Evolutionary conservation across 805 yeast species (phyloP).

Genomic region (Wickerhamomyces rabaulensis): DNA sequence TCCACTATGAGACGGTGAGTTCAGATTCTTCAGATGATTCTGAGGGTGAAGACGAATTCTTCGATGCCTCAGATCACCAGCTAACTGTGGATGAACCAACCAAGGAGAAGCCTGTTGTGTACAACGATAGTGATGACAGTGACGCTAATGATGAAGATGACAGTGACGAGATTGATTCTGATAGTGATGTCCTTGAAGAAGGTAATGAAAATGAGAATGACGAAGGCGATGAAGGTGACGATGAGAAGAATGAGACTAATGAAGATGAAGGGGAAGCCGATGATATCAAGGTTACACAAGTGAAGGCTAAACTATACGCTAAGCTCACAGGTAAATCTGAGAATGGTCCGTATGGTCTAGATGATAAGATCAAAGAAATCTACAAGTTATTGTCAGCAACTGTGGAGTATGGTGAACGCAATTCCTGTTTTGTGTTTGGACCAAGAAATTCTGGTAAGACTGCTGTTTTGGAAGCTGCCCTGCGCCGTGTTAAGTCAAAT

Average conservation of each 20-base stretch:
- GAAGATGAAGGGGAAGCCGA: slow-evolving; percentile 4
- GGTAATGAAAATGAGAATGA: background rate
- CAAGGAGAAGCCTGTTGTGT: background rate
- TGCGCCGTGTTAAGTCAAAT: slow-evolving; percentile 27
- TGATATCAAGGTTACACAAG: background rate
- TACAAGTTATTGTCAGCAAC: slow-evolving; percentile 58
- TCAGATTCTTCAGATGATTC: background rate
- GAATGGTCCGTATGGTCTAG: slow-evolving; percentile 30
- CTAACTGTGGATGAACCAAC: background rate
- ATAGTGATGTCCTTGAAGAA: background rate
- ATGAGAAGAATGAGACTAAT: background rate
- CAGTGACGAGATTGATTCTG: background rate
- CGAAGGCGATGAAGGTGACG: background rate
- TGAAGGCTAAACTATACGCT: slow-evolving; percentile 16
- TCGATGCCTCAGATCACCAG: slow-evolving; percentile 5
- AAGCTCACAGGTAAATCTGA: slow-evolving; percentile 23
- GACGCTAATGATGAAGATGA: background rate
- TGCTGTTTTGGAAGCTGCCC: slow-evolving; percentile 50
- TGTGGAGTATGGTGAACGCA: slow-evolving; percentile 64
- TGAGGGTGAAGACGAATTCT: slow-evolving; percentile 5
- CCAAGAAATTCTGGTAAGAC: slow-evolving; percentile 79
- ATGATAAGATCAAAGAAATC: slow-evolving; percentile 40
- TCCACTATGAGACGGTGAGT: slow-evolving; percentile 16
- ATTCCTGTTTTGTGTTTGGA: slow-evolving; percentile 76
- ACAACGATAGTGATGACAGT: background rate